These are phyloP conservation scores for Nicotiana rustica DNA, from an alignment of 305 asterid genomes.

Conservation along the genomic window DNA sequence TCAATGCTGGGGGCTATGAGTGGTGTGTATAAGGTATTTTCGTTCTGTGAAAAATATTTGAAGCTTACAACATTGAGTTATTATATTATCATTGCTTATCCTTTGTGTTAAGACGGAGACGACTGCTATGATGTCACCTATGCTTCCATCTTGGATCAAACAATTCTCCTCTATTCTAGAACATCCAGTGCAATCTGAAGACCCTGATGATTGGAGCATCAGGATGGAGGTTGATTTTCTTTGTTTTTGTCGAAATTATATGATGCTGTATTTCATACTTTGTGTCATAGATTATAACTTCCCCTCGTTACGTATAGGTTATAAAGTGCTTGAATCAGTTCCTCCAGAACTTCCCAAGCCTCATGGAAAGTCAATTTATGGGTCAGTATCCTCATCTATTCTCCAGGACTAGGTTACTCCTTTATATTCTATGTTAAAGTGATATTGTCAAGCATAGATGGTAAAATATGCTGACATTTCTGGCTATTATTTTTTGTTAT, in stretches of 20 bases:
- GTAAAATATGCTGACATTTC: constrained; percentile 32
- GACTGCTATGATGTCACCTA: constrained; percentile 70
- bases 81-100: constrained; percentile 25
- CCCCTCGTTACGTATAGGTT: constrained; percentile 56
- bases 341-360: constrained; percentile 76
- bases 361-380: constrained; percentile 69
- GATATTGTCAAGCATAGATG: constrained; percentile 21
- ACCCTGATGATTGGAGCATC: constrained; percentile 97
- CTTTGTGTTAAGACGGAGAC: constrained; percentile 70
- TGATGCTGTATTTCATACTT: constrained; percentile 1
- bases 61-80: constrained; percentile 21
- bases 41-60: constrained; percentile 32
- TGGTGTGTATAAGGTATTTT: constrained; percentile 87
- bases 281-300: constrained; percentile 2
- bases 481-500: constrained; percentile 37
- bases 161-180: constrained; percentile 73
- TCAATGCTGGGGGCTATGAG: constrained; percentile 88
- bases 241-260: constrained; percentile 1
- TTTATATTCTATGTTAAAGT: constrained; percentile 30
- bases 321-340: constrained; percentile 94
- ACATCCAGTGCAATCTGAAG: constrained; percentile 86
- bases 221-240: constrained; percentile 81
- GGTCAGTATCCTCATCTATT: constrained; percentile 52
- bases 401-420: constrained; percentile 36
- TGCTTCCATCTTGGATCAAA: constrained; percentile 91